Evolutionary conservation across 2,329 filamentous ascomycete genomes (phyloP).

Genomic region (Diaporthe humulicola): DNA sequence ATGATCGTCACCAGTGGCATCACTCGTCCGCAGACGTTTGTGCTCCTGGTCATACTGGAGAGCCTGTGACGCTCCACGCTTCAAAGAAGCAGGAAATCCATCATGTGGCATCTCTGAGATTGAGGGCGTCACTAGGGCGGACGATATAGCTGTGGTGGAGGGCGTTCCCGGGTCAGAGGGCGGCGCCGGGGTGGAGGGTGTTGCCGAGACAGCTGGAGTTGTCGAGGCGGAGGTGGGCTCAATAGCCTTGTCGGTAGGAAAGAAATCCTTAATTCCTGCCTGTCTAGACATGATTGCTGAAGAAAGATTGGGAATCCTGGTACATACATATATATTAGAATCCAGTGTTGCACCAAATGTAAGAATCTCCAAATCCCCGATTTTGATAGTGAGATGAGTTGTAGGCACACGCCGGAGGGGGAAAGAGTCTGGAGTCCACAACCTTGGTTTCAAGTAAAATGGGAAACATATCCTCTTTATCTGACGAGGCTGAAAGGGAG

Average conservation of each 20-base stretch:
- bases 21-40: not conserved
- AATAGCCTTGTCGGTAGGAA: not conserved
- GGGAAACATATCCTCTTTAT: no score
- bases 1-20: not conserved
- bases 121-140: not conserved
- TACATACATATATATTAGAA: not conserved
- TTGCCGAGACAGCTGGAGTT: not conserved
- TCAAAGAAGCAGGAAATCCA: not conserved
- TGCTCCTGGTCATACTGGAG: not conserved
- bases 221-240: not conserved
- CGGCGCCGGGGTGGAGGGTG: not conserved
- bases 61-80: not conserved
- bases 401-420: not conserved
- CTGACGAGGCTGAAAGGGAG: not conserved
- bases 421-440: not conserved
- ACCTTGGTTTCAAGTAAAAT: no score
- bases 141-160: not conserved
- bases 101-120: not conserved
- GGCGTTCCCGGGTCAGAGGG: not conserved
- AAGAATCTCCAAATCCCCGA: not conserved
- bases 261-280: not conserved
- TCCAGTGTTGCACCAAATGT: not conserved
- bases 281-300: constrained; percentile 1
- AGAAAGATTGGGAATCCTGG: not conserved
- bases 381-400: not conserved